phyloP scores from a whole-genome alignment of 2,329 filamentous ascomycete genomes.

The Alternaria rosae region DNA sequence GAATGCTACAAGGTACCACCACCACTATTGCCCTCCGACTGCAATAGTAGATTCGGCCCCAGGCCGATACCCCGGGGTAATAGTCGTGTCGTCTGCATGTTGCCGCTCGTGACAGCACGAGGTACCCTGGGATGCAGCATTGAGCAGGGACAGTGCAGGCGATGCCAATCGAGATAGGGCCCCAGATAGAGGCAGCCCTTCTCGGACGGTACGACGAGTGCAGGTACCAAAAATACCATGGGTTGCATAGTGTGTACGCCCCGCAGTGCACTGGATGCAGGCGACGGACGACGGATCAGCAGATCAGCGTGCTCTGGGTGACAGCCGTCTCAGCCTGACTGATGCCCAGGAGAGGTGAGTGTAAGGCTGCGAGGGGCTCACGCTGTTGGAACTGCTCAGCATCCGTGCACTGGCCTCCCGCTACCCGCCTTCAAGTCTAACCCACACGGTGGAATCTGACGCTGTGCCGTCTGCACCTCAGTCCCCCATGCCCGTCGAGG shows the following conservation, averaged over 20 bases:
- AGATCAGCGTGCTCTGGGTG: constrained; percentile 1
- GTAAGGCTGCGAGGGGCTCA: constrained; percentile 31
- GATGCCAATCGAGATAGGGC: constrained; percentile 11
- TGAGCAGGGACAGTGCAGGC: constrained; percentile 5
- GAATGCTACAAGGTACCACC: constrained; percentile 7
- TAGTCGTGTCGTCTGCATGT: constrained; percentile 8
- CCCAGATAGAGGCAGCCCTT: background rate
- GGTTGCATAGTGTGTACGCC: constrained; percentile 18
- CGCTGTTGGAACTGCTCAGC: constrained; percentile 2
- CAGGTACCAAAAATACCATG: constrained; percentile 1
- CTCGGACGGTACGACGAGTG: background rate
- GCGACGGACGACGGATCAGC: constrained; percentile 6
- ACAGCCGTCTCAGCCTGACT: constrained; percentile 10
- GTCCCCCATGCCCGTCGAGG: constrained; percentile 3
- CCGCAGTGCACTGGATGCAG: constrained; percentile 10
- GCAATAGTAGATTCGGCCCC: constrained; percentile 1
- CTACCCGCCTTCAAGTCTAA: constrained; percentile 21
- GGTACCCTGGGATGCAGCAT: constrained; percentile 2
- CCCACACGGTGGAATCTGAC: constrained; percentile 3
- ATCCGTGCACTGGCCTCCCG: constrained; percentile 16
- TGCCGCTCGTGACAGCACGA: constrained; percentile 12
- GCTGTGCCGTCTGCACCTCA: constrained; percentile 15
- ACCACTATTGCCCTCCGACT: background rate
- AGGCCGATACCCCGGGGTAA: constrained; percentile 2
- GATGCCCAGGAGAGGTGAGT: constrained; percentile 12